Evolutionary conservation across 768 basidiomycete species (phyloP), one percentile per base, ranked within the genome.

Genomic region (Tylopilus plumbeoviolaceoides): DNA sequence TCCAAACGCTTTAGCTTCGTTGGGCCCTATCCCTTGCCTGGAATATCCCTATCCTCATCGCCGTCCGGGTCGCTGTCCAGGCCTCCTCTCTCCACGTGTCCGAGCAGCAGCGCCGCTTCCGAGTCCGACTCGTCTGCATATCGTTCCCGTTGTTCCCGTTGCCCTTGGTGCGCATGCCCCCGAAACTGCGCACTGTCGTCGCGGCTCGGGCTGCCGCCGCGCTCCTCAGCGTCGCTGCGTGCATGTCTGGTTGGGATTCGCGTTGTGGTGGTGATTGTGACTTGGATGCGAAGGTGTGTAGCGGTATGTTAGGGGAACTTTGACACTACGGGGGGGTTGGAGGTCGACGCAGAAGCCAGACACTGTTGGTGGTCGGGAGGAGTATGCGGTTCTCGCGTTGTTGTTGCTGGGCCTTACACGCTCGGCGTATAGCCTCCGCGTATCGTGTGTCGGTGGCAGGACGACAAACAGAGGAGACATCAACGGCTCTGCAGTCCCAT

Each of bases 61-160:
- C 66, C 70, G 18, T 73, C 70, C 17, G 46, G 47, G 27, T 72
- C 72, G 36, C 71, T 76, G 38, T 69, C 71, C 11, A 63, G 28
- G 10, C 28, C 68, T 25, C 69, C 64, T 30, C 59, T 62, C 15
- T 71, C 69, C 25, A 62, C 59, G 48, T 70, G 68, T 10, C 70
- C 78, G 1, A 84, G 47, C 17, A 65, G 67, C 28, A 85, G 51
- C 0, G 77, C 75, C 4, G 74, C 79, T 58, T 80, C 78, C 61
- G 87, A 87, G 57, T 86, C 85, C 1, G 80, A 79, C 50, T 84
- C 80, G 63, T 86, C 84, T 18, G 69, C 67, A 59, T 87, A 87
- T 53, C 72, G 72, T 59, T 82, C 80, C n/a, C 74, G 74, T 60
- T 76, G 72, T 71, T 74, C 42, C 70, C 70, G 58, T 78, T 75